Percentiles rank a stretch among this genome's conserved stretches.
phyloP scores from a whole-genome alignment of 768 basidiomycete genomes.

The Trametes meyenii region DNA sequence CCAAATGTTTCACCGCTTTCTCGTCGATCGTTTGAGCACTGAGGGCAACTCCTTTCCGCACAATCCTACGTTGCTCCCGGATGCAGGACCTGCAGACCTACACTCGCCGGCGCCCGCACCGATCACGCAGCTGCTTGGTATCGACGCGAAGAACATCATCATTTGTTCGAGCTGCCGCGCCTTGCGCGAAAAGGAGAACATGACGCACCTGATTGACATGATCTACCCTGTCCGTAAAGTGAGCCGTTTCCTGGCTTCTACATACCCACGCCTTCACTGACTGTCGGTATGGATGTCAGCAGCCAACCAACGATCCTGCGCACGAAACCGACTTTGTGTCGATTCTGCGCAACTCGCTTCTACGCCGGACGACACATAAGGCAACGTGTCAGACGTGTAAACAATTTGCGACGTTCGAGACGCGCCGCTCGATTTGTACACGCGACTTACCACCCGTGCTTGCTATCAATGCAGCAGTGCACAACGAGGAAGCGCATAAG shows the following conservation, averaged over 20 bases:
- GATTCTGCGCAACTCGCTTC: constrained; percentile 73
- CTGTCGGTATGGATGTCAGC: constrained; percentile 27
- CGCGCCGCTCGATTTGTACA: constrained; percentile 64
- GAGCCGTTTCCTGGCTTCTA: constrained; percentile 16
- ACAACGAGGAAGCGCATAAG: constrained; percentile 70
- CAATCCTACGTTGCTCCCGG: constrained; percentile 52
- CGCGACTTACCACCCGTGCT: constrained; percentile 79
- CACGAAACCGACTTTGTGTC: constrained; percentile 58
- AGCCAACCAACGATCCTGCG: constrained; percentile 40
- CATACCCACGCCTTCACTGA: constrained; percentile 1
- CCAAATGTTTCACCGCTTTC: constrained; percentile 93
- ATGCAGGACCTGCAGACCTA: constrained; percentile 28
- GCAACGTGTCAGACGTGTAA: constrained; percentile 83
- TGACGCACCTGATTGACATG: constrained; percentile 85
- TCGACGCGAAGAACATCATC: constrained; percentile 75
- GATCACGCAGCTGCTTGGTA: constrained; percentile 83
- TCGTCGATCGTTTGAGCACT: constrained; percentile 79
- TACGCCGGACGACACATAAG: constrained; percentile 83
- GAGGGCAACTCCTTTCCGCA: constrained; percentile 69
- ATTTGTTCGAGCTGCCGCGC: constrained; percentile 77
- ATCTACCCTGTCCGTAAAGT: constrained; percentile 82
- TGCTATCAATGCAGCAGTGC: constrained; percentile 82
- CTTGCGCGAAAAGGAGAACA: constrained; percentile 71
- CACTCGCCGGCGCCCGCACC: constrained; percentile 58
- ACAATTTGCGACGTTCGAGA: constrained; percentile 72